Evolutionary conservation across 2,329 filamentous ascomycete genomes (phyloP), one percentile per base, ranked within the genome.

Genomic region (Claviceps pusilla): DNA sequence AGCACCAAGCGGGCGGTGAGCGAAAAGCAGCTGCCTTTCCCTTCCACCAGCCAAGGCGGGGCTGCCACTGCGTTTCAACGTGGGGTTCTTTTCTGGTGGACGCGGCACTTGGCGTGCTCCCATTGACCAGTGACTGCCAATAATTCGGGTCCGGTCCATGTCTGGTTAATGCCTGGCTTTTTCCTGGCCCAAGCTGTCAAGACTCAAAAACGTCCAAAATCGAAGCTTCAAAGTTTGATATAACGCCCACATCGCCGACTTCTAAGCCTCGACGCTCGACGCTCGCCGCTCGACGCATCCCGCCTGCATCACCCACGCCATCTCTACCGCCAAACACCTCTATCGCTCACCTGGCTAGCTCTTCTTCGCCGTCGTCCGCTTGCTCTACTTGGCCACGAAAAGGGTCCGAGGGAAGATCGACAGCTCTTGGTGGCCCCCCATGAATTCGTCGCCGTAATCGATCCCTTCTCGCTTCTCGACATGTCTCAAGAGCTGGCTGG

Each of bases 401-500:
- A 49, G 37, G 37, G 46, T 29, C 35, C 16, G 49, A 16, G 11
- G 11, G 24, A 46, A 41, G 24, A 49, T 48, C 28, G 16, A 48
- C n/a, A 48, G 24, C 37, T 37, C 50, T 52, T 35, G 4, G 39
- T 63, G 59, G 66, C 65, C 65, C 65, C 64, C 65, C 57, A 69
- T 69, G 67, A 60, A 63, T 66, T 57, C 62, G 57, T 61, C 59
- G 62, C 55, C 43, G 55, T 54, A 56, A 49, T 51, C 53, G 51
- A 54, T 54, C 53, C 58, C 52, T 57, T 57, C 60, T 56, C 55
- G 55, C 58, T 53, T 39, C 52, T 58, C 63, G 63, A 57, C 57
- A 71, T 70, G 68, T 68, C 68, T 65, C 65, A 69, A 61, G 55
- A 61, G 54, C 59, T 59, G 54, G 59, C 51, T 43, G 55, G 53